These are phyloP conservation scores for Monilinia fructigena DNA, from an alignment of 2,329 filamentous ascomycete species.

Conservation along the genomic window DNA sequence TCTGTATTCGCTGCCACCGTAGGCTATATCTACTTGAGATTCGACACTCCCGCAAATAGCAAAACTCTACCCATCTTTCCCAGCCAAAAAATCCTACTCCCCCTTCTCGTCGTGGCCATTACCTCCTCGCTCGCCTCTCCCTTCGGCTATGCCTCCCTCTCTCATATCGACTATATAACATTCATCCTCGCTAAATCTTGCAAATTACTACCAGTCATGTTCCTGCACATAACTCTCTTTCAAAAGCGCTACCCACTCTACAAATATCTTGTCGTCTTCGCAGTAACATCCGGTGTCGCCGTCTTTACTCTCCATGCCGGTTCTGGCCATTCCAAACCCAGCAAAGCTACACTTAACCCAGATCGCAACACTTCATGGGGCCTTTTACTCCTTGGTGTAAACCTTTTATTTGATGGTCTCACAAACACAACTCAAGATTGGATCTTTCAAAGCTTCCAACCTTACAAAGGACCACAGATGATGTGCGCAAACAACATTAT, in stretches of 20 bases:
- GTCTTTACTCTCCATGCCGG: constrained; percentile 88
- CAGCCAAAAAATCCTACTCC: constrained; percentile 67
- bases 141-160: constrained; percentile 88
- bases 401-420: constrained; percentile 90
- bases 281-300: constrained; percentile 89
- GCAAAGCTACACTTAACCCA: constrained; percentile 44
- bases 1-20: constrained; percentile 82
- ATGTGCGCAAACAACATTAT: constrained; percentile 98
- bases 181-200: constrained; percentile 97
- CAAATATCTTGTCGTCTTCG: constrained; percentile 91
- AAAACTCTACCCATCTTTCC: constrained; percentile 72
- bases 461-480: constrained; percentile 93
- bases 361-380: constrained; percentile 71
- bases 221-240: constrained; percentile 90
- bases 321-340: constrained; percentile 57
- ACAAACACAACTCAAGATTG: constrained; percentile 97
- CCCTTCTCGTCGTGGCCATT: constrained; percentile 80
- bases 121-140: constrained; percentile 89
- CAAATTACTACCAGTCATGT: constrained; percentile 99
- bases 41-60: constrained; percentile 56
- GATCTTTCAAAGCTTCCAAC: constrained; percentile 77
- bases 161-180: constrained; percentile 96
- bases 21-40: constrained; percentile 75
- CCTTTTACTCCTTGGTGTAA: constrained; percentile 78
- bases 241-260: constrained; percentile 85